These are phyloP conservation scores for Corymbia calophylla DNA, from an alignment of 441 rosid species.

Conservation along the genomic window DNA sequence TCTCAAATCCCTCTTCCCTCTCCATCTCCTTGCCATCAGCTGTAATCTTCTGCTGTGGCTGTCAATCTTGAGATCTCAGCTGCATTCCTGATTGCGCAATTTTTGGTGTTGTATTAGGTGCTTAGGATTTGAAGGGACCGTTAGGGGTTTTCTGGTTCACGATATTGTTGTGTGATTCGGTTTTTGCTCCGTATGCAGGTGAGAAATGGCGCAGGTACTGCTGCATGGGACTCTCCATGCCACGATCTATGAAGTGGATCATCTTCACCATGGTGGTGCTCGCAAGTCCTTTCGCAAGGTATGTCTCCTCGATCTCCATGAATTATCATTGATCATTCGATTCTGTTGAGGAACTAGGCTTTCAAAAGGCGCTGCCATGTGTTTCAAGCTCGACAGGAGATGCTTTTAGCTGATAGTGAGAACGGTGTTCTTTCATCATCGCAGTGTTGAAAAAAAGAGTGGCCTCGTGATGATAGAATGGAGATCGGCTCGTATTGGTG, in stretches of 20 bases:
- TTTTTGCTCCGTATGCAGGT: slow-evolving; percentile 14
- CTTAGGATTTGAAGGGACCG: not conserved
- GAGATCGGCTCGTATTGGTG: not conserved
- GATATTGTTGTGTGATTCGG: not conserved
- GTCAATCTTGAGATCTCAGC: not conserved
- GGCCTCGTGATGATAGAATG: not conserved
- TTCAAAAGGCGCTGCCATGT: not conserved
- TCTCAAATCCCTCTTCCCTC: no score
- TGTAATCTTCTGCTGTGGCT: no score
- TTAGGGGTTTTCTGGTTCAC: not conserved
- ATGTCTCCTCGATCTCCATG: not conserved
- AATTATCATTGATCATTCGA: not conserved
- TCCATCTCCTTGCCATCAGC: not conserved
- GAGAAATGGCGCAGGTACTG: slow-evolving; percentile 61
- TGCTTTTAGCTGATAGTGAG: not conserved
- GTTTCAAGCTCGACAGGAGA: not conserved
- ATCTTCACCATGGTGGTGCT: slow-evolving; percentile 33
- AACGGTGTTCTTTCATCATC: no score
- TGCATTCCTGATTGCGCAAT: not conserved
- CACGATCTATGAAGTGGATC: slow-evolving; percentile 81
- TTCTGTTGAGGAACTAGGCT: not conserved
- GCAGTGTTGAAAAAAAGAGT: not conserved
- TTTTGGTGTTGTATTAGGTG: no score
- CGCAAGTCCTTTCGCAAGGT: slow-evolving; percentile 69
- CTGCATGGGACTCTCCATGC: slow-evolving; percentile 86